phyloP scores from a whole-genome alignment of 768 basidiomycete species.

The Amanita rubescens region DNA sequence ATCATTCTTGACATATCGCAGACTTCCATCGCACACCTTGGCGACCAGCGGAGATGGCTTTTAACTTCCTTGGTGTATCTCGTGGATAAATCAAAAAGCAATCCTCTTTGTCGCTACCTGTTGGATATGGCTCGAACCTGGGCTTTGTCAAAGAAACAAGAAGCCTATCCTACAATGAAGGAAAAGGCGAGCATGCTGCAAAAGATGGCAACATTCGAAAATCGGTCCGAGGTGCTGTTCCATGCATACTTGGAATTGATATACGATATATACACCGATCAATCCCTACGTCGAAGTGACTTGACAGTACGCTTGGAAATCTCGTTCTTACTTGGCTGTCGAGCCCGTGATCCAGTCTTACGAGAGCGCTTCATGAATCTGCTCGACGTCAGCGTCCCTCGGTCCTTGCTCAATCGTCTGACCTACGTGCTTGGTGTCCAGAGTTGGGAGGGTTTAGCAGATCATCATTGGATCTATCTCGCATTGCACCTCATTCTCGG shows the following conservation, averaged over 20 bases:
- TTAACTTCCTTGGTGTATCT: slow-evolving; percentile 71
- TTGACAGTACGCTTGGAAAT: slow-evolving; percentile 90
- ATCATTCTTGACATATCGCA: slow-evolving; percentile 87
- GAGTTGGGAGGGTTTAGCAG: slow-evolving; percentile 89
- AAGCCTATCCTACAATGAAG: slow-evolving; percentile 87
- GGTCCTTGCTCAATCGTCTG: slow-evolving; percentile 72
- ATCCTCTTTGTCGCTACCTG: slow-evolving; percentile 71
- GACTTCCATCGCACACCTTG: slow-evolving; percentile 68
- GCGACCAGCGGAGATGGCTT: slow-evolving; percentile 80
- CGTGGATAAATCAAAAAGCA: slow-evolving; percentile 84
- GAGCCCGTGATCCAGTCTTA: slow-evolving; percentile 69
- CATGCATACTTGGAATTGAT: slow-evolving; percentile 83
- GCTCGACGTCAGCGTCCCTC: slow-evolving; percentile 82
- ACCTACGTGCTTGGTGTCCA: slow-evolving; percentile 90
- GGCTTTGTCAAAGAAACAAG: slow-evolving; percentile 73
- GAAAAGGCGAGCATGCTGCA: slow-evolving; percentile 88
- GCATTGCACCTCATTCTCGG: slow-evolving; percentile 86
- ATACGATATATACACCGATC: slow-evolving; percentile 90
- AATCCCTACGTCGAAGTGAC: slow-evolving; percentile 80
- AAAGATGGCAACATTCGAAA: slow-evolving; percentile 83
- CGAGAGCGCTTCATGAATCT: slow-evolving; percentile 86
- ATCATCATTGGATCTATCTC: slow-evolving; percentile 91
- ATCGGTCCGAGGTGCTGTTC: slow-evolving; percentile 71
- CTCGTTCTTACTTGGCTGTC: slow-evolving; percentile 88
- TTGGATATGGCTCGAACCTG: slow-evolving; percentile 83